Conservation (phyloP, 2,329 filamentous ascomycete genomes). For the Trichoderma sp. region DNA sequence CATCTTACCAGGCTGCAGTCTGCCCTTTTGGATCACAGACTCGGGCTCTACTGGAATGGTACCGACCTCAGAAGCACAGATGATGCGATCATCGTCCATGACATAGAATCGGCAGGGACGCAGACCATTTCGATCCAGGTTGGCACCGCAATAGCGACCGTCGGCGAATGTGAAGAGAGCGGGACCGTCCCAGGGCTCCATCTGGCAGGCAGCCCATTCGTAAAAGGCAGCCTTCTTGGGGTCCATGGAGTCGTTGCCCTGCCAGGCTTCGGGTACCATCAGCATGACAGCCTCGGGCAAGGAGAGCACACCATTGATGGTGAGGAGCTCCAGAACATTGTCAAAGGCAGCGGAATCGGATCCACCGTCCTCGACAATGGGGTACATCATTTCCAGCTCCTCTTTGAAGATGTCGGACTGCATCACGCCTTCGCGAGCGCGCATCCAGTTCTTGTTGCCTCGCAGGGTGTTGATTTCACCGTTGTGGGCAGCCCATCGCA, state of each 20-base stretch:
- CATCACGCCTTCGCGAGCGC: constrained; percentile 91
- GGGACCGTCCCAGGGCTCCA: constrained; percentile 98
- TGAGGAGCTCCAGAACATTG: constrained; percentile 90
- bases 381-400: constrained; percentile 86
- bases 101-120: constrained; percentile 96
- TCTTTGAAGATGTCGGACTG: constrained; percentile 90
- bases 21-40: constrained; percentile 86
- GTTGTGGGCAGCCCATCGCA: constrained; percentile 97
- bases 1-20: constrained; percentile 94
- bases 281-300: constrained; percentile 96
- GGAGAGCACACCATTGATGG: constrained; percentile 93
- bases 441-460: constrained; percentile 99
- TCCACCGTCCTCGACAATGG: constrained; percentile 93
- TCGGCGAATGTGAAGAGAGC: constrained; percentile 97
- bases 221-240: constrained; percentile 96
- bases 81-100: constrained; percentile 93
- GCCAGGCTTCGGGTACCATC: constrained; percentile 98
- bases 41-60: constrained; percentile 91
- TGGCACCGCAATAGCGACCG: constrained; percentile 94
- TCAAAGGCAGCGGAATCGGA: constrained; percentile 97
- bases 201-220: constrained; percentile 97
- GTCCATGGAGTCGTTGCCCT: constrained; percentile 89
- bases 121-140: constrained; percentile 92
- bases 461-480: constrained; percentile 97
- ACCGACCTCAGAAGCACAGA: constrained; percentile 95